Base-by-base conservation (phyloP, 2,329 filamentous ascomycete species). In the Fusarium buharicum region DNA sequence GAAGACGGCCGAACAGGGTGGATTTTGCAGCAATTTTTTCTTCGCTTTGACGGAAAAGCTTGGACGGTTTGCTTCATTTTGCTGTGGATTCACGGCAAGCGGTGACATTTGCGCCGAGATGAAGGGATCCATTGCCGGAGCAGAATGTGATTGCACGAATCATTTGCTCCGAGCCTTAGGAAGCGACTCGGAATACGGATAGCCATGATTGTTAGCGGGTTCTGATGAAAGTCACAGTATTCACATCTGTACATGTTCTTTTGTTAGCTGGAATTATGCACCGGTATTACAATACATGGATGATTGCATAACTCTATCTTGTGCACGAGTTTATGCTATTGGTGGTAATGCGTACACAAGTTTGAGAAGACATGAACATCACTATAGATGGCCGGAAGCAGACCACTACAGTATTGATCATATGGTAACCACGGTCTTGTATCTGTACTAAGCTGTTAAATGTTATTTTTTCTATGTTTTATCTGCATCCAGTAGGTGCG, bases 101-200 rank as follows among this genome's bases (percentile, higher is more conserved):
- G 43, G 57, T 40, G 30, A 53, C 14, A 11, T 36, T 37, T 41
- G 6, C 34, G 17, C 44, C 45, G 57, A 57, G 47, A 48, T 48
- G 33, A 34, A 8, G 28, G 28, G 20, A 49, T 41, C 57, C 53
- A 53, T 38, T 27, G 31, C 22, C 38, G 24, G 22, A 37, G 57
- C n/a, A 48, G n/a, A 31, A 33, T 47, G 47, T 37, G 43, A 55
- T 38, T 64, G 43, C 45, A 54, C 56, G 49, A 67, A 50, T 62
- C 47, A 39, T 39, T 50, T 31, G 46, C 22, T 27, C 16, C 16
- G 43, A 14, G 14, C 2, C 6, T 14, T 6, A 8, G 8, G 22
- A 24, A 24, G 13, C 0, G 8, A 39, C 1, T 22, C 1, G 11
- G 5, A 4, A 16, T 59, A 46, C 8, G 46, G 22, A 17, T 27